Conservation (phyloP, 495 filamentous ascomycete genomes). For the Elaphomyces granulatus region DNA sequence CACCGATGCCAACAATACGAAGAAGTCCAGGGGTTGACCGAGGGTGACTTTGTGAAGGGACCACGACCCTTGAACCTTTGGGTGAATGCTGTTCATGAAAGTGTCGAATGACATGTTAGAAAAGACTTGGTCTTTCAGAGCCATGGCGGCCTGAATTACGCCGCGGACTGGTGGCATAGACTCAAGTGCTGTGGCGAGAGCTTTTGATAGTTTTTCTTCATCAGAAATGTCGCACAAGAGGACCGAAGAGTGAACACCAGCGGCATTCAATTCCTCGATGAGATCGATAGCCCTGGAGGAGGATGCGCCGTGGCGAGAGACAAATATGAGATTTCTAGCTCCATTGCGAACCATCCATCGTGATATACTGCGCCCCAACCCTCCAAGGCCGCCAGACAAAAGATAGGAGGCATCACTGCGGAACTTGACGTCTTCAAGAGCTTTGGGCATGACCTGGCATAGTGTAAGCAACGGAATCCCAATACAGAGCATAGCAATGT, state of each 20-base stretch:
- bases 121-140: conserved; percentile 12
- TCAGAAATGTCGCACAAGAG: conserved; percentile 1
- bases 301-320: conserved; percentile 11
- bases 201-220: background rate
- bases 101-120: conserved; percentile 11
- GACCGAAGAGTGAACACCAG: background rate
- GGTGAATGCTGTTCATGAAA: conserved; percentile 4
- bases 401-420: conserved; percentile 8
- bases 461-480: background rate
- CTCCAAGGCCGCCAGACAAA: conserved; percentile 29
- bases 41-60: conserved; percentile 8
- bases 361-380: conserved; percentile 23
- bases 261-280: conserved; percentile 1
- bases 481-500: too few relatives aligned
- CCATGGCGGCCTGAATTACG: conserved; percentile 23
- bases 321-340: conserved; percentile 17
- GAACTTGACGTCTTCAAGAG: background rate
- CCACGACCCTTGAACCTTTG: conserved; percentile 9
- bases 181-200: conserved; percentile 5
- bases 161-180: conserved; percentile 34
- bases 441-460: background rate
- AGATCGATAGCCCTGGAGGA: background rate
- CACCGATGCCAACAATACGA: conserved; percentile 43
- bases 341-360: conserved; percentile 25
- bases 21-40: conserved; percentile 37